Base-by-base conservation (phyloP, 495 filamentous ascomycete species). In the Hyaloscypha hepaticicola region DNA sequence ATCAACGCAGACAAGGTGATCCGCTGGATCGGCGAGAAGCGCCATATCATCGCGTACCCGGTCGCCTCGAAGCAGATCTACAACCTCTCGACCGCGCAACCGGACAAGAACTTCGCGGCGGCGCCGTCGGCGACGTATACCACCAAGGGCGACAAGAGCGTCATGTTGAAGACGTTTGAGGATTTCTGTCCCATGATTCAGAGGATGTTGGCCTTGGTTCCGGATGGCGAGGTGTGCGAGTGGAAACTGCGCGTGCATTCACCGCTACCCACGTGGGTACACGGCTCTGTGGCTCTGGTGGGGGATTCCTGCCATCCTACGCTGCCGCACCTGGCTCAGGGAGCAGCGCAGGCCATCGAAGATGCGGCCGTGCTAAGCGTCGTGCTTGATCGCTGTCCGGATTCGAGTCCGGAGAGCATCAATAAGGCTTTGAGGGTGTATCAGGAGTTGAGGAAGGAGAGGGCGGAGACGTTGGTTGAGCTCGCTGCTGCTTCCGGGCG, bases 291-390 rank as follows among this genome's bases (percentile, higher is more conserved):
- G n/a, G 88, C 88, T 22, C 84, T 93, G 3, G 76, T 93, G 21
- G 90, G 90, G 49, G 91, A 93, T 72, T 87, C 91, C 3, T 92
- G 89, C 74, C 88, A 93, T 72, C 88, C 89, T 3, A 93, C 89
- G 28, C 82, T 93, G 28, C 90, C 90, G 28, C 89, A 92, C 74
- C 61, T 76, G 21, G 70, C 63, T 25, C 90, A 93, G 78, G 90
- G 90, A n/a, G 90, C 89, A 28, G 90, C 90, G n/a, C 89, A 92
- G 79, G 90, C 89, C 28, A 89, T 93, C 60, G 91, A 95, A 77
- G 89, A 93, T 71, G 88, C 84, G 19, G 88, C 85, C 25, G 89
- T 90, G 25, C 73, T 93, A 9, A 87, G 83, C n/a, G 84, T 86
- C 34, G 83, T 84, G 33, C 82, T 94, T 9, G 75, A 80, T 52